Evolutionary conservation across 805 yeast species (phyloP).

Genomic region (Lipomyces anomalus): DNA sequence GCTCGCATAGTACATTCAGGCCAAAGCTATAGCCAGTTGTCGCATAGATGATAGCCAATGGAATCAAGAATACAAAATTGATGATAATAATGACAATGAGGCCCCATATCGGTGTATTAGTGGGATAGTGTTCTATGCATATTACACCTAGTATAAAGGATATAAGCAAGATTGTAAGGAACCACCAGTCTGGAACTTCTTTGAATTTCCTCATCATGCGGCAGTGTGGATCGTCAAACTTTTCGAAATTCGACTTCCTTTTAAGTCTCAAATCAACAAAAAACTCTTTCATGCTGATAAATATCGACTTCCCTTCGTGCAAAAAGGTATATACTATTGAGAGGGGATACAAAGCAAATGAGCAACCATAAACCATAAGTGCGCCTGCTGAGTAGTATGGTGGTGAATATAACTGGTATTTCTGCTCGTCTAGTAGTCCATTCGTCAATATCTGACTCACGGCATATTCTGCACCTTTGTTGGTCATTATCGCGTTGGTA

Average conservation of each 20-base stretch:
- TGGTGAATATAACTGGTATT: conserved; percentile 56
- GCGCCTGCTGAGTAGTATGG: conserved; percentile 47
- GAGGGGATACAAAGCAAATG: conserved; percentile 35
- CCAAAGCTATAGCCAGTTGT: conserved; percentile 57
- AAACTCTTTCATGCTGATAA: not conserved
- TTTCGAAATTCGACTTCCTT: conserved; percentile 25
- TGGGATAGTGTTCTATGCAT: conserved; percentile 37
- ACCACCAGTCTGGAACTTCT: conserved; percentile 65
- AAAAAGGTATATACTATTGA: not conserved
- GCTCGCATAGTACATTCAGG: conserved; percentile 56
- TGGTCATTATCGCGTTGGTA: conserved; percentile 24
- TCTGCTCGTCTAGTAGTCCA: conserved; percentile 41
- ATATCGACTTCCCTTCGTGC: conserved; percentile 3
- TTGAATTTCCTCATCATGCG: conserved; percentile 51
- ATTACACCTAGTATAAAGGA: conserved; percentile 45
- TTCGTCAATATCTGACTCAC: conserved; percentile 44
- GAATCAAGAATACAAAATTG: conserved; percentile 51
- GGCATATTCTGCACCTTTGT: conserved; percentile 36
- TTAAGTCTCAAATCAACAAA: not conserved
- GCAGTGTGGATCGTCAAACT: conserved; percentile 47
- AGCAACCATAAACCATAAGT: conserved; percentile 40
- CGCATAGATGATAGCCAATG: conserved; percentile 56
- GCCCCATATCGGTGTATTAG: conserved; percentile 58
- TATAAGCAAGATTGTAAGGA: conserved; percentile 39
- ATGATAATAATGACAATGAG: conserved; percentile 52